Base-by-base conservation (phyloP, 495 filamentous ascomycete genomes). In the Tuber melanosporum region DNA sequence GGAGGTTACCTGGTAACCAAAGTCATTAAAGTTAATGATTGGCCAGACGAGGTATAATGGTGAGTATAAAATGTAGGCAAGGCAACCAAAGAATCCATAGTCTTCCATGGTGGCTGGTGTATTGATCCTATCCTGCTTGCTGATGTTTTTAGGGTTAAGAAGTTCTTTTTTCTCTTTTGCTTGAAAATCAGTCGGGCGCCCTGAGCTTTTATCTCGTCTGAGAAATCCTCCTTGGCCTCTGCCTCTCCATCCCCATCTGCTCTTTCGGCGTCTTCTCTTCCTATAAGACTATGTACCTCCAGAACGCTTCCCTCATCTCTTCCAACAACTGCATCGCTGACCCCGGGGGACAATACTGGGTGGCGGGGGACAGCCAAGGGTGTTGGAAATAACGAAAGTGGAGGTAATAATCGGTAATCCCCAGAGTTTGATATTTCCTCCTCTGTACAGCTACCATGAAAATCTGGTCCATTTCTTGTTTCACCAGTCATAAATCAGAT, bases 111-210 rank as follows among this genome's bases (percentile, higher is more conserved):
- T 87, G 8, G 93, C 92, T 0, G 96, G 92, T 70, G 91, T 90
- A 52, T 87, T 87, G 73, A 98, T 88, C 9, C 95, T 91, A 77
- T 98, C 95, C 79, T 92, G 87, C 81, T 98, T 95, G 19, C 93
- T 94, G 22, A 98, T 88, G 79, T 89, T 88, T 70, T 92, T 86
- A 26, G 92, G 92, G 87, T 98, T 94, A 73, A 97, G 88, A 87
- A 96, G 92, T 84, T 97, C 98, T 94, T 98, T 98, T n/a, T n/a
- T n/a, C n/a, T n/a, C 96, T 98, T 97, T 85, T 87, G 87, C 79
- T 85, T 81, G 74, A 62, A 43, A 47, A 83, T 83, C 80, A 83
- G 81, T 78, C 70, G 78, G 57, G 57, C 4, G 26, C n/a, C 26
- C 57, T 66, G 57, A 66, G 26, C 57, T 75, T 76, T 71, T 78